Evolutionary conservation across 495 filamentous ascomycete species (phyloP).

Genomic region (Xylaria venustula): DNA sequence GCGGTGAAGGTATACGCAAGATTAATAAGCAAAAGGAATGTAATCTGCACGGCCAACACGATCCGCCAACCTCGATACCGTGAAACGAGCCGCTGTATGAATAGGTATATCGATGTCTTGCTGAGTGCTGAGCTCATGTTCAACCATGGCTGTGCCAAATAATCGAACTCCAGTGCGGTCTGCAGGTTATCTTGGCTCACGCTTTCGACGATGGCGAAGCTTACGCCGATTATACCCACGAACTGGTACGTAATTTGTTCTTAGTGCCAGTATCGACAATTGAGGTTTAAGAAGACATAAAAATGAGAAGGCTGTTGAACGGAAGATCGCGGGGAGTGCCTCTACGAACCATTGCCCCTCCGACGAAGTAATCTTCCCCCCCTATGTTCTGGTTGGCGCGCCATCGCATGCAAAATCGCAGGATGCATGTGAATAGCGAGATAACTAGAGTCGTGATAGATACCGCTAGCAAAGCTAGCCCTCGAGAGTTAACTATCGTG

Average conservation of each 20-base stretch:
- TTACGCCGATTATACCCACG: conserved; percentile 32
- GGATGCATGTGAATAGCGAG: conserved; percentile 32
- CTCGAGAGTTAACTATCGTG: conserved; percentile 25
- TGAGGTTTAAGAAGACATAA: no score
- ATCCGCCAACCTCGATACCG: conserved; percentile 29
- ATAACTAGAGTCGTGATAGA: conserved; percentile 33
- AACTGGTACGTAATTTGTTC: conserved; percentile 17
- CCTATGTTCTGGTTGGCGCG: conserved; percentile 25
- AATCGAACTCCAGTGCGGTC: conserved; percentile 31
- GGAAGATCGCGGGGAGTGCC: no score
- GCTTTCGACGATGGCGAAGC: conserved; percentile 34
- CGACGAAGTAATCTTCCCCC: conserved; percentile 33
- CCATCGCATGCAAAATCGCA: conserved; percentile 31
- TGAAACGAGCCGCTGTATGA: conserved; percentile 29
- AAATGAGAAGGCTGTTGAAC: not conserved
- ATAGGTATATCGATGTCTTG: conserved; percentile 38
- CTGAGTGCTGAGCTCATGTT: conserved; percentile 34
- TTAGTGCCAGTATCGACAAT: not conserved
- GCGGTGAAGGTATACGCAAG: conserved; percentile 30
- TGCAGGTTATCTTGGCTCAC: conserved; percentile 19
- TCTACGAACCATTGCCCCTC: conserved; percentile 28
- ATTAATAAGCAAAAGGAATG: conserved; percentile 33
- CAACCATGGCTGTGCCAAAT: conserved; percentile 37
- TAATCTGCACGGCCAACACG: conserved; percentile 28
- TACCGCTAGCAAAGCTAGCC: conserved; percentile 39